Conservation (phyloP, 805 yeast genomes). For the Candida vartiovaarae region DNA sequence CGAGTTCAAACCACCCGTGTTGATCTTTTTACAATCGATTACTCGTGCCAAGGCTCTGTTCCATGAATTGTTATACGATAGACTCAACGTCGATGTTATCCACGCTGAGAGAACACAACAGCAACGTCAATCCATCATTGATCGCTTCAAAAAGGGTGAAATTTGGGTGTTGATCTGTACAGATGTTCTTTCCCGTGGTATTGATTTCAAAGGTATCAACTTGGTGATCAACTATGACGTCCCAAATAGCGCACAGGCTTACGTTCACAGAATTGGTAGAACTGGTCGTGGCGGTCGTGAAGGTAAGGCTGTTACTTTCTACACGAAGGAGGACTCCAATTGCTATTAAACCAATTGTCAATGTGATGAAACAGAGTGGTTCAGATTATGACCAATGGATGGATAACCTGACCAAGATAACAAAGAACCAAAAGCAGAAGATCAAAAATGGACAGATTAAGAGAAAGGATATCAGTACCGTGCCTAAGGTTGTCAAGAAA, state of each 20-base stretch:
- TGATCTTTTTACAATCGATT: conserved; percentile 87
- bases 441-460: conserved; percentile 52
- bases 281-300: conserved; percentile 91
- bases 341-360: conserved; percentile 75
- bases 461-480: conserved; percentile 78
- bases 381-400: conserved; percentile 74
- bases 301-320: conserved; percentile 88
- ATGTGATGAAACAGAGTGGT: conserved; percentile 94
- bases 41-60: conserved; percentile 91
- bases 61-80: conserved; percentile 89
- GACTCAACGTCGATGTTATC: conserved; percentile 87
- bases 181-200: conserved; percentile 93
- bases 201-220: conserved; percentile 93
- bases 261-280: conserved; percentile 97
- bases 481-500: conserved; percentile 58
- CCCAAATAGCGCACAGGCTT: conserved; percentile 88
- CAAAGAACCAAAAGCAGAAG: conserved; percentile 53
- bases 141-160: conserved; percentile 81
- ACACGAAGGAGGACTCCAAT: conserved; percentile 81
- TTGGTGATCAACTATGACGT: conserved; percentile 94
- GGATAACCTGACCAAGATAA: conserved; percentile 58
- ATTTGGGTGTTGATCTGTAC: conserved; percentile 96
- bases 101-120: conserved; percentile 89
- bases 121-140: conserved; percentile 81
- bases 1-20: conserved; percentile 85